A percentile compares a stretch with the other conserved stretches of the same genome.
Evolutionary conservation across 257 asterid genomes (phyloP).

Genomic region (Cruciata laevipes): DNA sequence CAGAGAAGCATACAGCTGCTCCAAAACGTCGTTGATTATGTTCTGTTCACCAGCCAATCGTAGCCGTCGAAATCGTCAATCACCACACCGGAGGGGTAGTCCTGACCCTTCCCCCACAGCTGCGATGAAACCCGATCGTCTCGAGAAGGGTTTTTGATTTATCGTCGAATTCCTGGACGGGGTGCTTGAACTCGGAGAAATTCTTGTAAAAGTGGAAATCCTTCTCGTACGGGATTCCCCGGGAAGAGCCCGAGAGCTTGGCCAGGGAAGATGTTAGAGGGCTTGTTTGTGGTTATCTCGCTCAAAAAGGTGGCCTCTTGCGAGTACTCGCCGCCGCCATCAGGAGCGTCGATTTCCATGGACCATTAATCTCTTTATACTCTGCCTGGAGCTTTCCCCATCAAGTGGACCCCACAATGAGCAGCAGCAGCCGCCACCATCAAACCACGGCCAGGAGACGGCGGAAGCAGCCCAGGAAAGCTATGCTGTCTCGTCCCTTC

Average conservation of each 20-base stretch:
- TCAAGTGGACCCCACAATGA: too few relatives aligned
- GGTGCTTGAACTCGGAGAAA: constrained; percentile 63
- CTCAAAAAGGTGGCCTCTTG: constrained; percentile 36
- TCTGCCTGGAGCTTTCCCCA: constrained; percentile 27
- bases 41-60: constrained; percentile 72
- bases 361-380: constrained; percentile 16
- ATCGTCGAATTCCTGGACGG: constrained; percentile 38
- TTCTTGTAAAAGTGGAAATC: constrained; percentile 89
- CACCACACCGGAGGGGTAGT: constrained; percentile 42
- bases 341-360: constrained; percentile 65
- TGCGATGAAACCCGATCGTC: constrained; percentile 48
- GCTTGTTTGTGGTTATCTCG: constrained; percentile 36
- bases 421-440: too few relatives aligned
- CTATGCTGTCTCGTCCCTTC: too few relatives aligned
- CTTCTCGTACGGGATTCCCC: constrained; percentile 54
- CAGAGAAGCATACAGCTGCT: constrained; percentile 60
- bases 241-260: constrained; percentile 77
- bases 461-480: too few relatives aligned
- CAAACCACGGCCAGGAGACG: too few relatives aligned
- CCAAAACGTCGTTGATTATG: constrained; percentile 64
- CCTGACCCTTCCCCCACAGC: constrained; percentile 46
- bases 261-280: constrained; percentile 46
- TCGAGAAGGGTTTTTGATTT: constrained; percentile 44
- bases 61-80: constrained; percentile 59
- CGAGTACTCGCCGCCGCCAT: constrained; percentile 30